Evolutionary conservation across 768 basidiomycete species (phyloP).

Genomic region (Mycena belliarum): DNA sequence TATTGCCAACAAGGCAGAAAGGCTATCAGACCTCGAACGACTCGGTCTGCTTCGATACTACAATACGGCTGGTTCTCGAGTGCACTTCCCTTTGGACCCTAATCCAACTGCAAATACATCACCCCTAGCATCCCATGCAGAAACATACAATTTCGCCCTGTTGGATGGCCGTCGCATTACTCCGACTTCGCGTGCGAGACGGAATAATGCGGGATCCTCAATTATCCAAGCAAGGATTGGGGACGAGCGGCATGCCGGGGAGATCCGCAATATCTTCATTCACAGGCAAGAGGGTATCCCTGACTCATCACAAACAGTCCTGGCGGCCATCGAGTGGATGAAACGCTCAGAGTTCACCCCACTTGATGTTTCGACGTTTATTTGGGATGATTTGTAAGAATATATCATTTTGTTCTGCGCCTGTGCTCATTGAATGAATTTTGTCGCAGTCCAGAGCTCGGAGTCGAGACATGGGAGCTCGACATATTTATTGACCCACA

Average conservation of each 20-base stretch:
- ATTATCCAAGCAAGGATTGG: conserved; percentile 10
- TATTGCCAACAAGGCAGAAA: no score
- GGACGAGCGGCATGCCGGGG: conserved; percentile 10
- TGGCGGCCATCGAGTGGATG: conserved; percentile 1
- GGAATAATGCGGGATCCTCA: conserved; percentile 13
- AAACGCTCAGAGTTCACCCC: background rate
- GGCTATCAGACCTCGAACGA: no score
- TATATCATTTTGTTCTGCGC: no score
- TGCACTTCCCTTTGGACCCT: background rate
- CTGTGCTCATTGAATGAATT: background rate
- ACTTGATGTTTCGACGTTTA: conserved; percentile 1
- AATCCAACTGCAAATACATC: background rate
- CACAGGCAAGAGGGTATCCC: conserved; percentile 22
- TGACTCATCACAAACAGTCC: background rate
- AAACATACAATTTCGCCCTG: conserved; percentile 8
- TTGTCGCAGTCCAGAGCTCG: conserved; percentile 22
- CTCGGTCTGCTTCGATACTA: background rate
- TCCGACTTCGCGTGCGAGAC: conserved; percentile 1
- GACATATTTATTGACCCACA: conserved; percentile 6
- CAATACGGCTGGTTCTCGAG: background rate
- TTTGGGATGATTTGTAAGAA: conserved; percentile 22
- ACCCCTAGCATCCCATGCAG: background rate
- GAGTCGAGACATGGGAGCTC: conserved; percentile 20
- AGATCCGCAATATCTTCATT: conserved; percentile 15
- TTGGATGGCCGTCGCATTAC: conserved; percentile 22